A percentile compares a stretch with the other conserved stretches of the same genome.
Evolutionary conservation across 176 grass and related monocot genomes (phyloP).

Genomic region (Tuctoria greenei): DNA sequence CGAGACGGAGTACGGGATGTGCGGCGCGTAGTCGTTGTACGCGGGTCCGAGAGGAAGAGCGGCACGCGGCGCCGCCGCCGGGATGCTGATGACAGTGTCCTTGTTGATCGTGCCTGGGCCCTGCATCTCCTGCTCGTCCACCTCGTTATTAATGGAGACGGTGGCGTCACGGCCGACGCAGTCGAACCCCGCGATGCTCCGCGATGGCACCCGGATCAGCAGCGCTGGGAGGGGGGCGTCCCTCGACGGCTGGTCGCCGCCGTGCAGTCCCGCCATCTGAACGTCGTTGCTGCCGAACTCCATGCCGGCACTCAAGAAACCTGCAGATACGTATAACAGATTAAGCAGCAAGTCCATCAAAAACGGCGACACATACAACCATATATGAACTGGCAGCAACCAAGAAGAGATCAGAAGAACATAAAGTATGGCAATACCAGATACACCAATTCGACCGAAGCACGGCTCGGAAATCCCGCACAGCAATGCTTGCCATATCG

Average conservation of each 20-base stretch:
- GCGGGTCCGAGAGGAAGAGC: neutral
- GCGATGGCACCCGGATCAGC: constrained; percentile 38
- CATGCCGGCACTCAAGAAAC: constrained; percentile 14
- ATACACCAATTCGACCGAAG: constrained; percentile 44
- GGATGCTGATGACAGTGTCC: constrained; percentile 54
- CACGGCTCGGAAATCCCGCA: constrained; percentile 49
- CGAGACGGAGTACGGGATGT: constrained; percentile 42
- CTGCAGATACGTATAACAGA: neutral
- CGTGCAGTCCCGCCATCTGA: neutral
- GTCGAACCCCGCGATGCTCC: constrained; percentile 48
- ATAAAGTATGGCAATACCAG: constrained; percentile 50
- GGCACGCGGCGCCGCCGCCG: neutral
- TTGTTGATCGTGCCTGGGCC: neutral
- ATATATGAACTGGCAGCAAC: neutral
- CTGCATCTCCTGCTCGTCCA: neutral
- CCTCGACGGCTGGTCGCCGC: neutral
- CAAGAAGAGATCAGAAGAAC: neutral
- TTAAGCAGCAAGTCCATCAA: neutral
- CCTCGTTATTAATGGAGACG: neutral
- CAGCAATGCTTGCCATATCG: constrained; percentile 41
- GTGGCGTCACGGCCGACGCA: constrained; percentile 18
- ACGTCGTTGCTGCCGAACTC: constrained; percentile 30
- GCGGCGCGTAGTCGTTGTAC: neutral
- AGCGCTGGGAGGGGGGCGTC: constrained; percentile 36
- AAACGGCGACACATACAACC: neutral